A percentile compares a stretch with the other conserved stretches of the same genome.
Evolutionary conservation across 192 early-diverging fungal genomes (phyloP).

Genomic region (Gorgonomyces haynaldii): DNA sequence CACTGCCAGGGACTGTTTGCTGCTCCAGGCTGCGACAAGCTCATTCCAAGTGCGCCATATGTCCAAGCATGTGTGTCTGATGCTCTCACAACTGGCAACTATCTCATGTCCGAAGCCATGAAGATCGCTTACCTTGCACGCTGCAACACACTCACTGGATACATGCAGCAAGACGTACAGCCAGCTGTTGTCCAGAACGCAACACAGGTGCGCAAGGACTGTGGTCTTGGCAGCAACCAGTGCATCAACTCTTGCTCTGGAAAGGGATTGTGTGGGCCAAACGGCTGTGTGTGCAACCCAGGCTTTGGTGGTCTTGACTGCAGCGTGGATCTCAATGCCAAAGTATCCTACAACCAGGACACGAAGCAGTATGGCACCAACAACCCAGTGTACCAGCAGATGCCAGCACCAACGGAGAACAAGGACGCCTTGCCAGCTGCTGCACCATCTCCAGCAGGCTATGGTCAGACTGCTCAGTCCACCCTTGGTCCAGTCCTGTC

Average conservation of each 20-base stretch:
- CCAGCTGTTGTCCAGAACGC: neutral
- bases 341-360: conserved; percentile 3
- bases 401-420: too few relatives aligned
- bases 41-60: neutral
- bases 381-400: too few relatives aligned
- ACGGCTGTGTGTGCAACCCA: conserved; percentile 1
- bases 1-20: neutral
- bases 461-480: too few relatives aligned
- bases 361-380: neutral
- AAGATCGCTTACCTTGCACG: conserved; percentile 3
- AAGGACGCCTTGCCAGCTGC: too few relatives aligned
- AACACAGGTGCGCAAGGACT: neutral
- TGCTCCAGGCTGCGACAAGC: neutral
- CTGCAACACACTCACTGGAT: conserved; percentile 1
- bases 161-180: neutral
- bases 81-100: neutral
- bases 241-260: conserved; percentile 8
- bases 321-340: neutral
- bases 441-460: too few relatives aligned
- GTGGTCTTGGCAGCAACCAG: conserved; percentile 5
- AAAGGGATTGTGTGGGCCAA: conserved; percentile 1
- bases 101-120: neutral
- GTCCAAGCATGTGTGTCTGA: conserved; percentile 6
- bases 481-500: too few relatives aligned
- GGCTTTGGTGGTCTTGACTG: conserved; percentile 4